Percentiles rank a stretch among this genome's conserved stretches.
Evolutionary conservation across 164 flowering plant genomes (phyloP).

Genomic region (Umbellularia californica): DNA sequence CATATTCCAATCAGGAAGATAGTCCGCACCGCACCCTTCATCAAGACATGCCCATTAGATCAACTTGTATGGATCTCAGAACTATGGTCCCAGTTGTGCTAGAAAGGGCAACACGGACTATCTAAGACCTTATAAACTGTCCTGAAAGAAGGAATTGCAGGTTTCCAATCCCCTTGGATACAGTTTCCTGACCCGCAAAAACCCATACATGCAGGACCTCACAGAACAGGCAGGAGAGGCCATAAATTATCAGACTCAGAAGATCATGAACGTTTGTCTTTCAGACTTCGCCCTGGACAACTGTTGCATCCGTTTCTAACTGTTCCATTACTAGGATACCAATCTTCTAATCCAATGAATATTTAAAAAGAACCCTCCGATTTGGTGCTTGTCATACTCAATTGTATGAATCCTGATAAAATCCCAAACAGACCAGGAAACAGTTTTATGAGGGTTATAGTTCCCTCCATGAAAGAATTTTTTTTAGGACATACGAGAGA

Average conservation of each 20-base stretch:
- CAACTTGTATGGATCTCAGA: neutral
- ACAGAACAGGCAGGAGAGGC: neutral
- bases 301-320: neutral
- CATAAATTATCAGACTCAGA: neutral
- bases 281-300: neutral
- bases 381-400: neutral
- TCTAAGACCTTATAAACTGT: neutral
- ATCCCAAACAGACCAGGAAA: too few relatives aligned
- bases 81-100: too few relatives aligned
- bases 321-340: neutral
- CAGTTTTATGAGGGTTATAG: too few relatives aligned
- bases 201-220: neutral
- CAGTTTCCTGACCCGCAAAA: too few relatives aligned
- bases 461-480: neutral
- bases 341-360: neutral
- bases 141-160: neutral
- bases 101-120: neutral
- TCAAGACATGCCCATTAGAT: neutral
- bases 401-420: neutral
- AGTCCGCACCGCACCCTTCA: neutral
- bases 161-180: neutral
- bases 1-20: neutral
- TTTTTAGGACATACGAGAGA: neutral
- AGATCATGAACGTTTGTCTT: neutral
- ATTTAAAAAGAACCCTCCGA: neutral